phyloP scores from a whole-genome alignment of 441 rosid genomes.

The Aleurites moluccanus region DNA sequence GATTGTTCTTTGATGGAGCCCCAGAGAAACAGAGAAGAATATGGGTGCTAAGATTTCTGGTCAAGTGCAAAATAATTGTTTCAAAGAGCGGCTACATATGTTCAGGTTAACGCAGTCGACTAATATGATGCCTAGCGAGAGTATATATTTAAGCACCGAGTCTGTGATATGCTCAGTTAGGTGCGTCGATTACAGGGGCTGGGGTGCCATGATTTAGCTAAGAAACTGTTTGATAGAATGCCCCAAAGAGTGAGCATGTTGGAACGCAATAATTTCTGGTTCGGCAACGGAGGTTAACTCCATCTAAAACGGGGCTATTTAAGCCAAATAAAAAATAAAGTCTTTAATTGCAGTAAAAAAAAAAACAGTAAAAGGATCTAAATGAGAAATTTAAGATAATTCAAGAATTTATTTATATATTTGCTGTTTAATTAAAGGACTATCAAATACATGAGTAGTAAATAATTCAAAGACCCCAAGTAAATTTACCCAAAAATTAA shows the following conservation, averaged over 20 bases:
- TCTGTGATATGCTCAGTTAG: slow-evolving; percentile 42
- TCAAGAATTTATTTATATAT: too few species aligned
- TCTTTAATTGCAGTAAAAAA: too few species aligned
- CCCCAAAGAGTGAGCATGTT: slow-evolving; percentile 47
- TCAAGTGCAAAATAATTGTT: slow-evolving; percentile 43
- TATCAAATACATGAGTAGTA: too few species aligned
- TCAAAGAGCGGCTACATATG: slow-evolving; percentile 43
- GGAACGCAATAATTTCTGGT: slow-evolving; percentile 67
- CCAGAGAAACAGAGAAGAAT: slow-evolving; percentile 42
- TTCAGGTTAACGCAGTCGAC: slow-evolving; percentile 43
- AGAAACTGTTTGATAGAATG: slow-evolving; percentile 45
- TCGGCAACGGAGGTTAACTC: too few species aligned
- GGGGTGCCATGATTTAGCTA: slow-evolving; percentile 47
- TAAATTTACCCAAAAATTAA: too few species aligned
- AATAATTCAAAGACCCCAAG: too few species aligned
- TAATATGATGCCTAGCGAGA: slow-evolving; percentile 41
- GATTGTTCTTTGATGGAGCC: slow-evolving; percentile 42
- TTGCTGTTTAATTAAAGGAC: too few species aligned
- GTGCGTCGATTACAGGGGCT: slow-evolving; percentile 45
- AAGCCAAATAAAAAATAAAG: too few species aligned
- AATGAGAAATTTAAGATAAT: too few species aligned
- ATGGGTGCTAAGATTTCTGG: slow-evolving; percentile 58
- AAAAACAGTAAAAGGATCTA: too few species aligned
- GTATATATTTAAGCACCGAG: slow-evolving; percentile 35
- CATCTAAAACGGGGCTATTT: too few species aligned